Evolutionary conservation across 1,139 yeast species (phyloP).

Genomic region (Candida sp.): DNA sequence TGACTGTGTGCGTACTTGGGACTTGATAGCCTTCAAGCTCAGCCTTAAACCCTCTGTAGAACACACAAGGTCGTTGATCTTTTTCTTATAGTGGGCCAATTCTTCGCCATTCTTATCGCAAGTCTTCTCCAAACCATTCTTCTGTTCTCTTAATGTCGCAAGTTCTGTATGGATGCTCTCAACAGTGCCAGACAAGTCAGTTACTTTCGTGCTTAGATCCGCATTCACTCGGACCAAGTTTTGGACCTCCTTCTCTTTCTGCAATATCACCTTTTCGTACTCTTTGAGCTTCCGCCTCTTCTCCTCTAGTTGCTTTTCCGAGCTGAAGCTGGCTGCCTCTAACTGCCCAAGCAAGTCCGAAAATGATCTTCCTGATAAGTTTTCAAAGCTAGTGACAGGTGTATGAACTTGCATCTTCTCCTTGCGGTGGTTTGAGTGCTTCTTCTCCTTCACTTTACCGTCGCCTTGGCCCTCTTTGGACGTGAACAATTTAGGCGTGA

Average conservation of each 20-base stretch:
- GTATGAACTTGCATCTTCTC: not conserved
- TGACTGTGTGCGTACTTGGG: slow-evolving; percentile 1
- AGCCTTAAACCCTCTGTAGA: not conserved
- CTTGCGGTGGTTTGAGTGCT: not conserved
- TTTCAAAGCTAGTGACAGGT: not conserved
- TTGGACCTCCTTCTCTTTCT: not conserved
- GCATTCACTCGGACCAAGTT: not conserved
- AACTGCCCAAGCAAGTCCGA: slow-evolving; percentile 1
- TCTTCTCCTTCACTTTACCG: not conserved
- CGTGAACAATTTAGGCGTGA: not conserved
- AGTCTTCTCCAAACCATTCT: not conserved
- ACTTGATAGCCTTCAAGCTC: slow-evolving; percentile 1
- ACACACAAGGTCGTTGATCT: not conserved
- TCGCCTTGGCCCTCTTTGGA: not conserved
- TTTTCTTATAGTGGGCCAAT: not conserved
- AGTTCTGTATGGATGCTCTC: not conserved
- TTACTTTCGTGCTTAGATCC: not conserved
- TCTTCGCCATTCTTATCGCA: not conserved
- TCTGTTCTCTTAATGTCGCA: not conserved
- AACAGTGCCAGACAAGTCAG: not conserved
- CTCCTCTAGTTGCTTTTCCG: not conserved
- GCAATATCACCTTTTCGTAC: not conserved
- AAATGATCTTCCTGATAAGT: not conserved
- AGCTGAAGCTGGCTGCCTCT: not conserved
- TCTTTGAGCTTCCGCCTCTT: not conserved